Evolutionary conservation across 164 flowering plant species (phyloP), one percentile per base, ranked within the genome.

Genomic region (Vitis rupestris): DNA sequence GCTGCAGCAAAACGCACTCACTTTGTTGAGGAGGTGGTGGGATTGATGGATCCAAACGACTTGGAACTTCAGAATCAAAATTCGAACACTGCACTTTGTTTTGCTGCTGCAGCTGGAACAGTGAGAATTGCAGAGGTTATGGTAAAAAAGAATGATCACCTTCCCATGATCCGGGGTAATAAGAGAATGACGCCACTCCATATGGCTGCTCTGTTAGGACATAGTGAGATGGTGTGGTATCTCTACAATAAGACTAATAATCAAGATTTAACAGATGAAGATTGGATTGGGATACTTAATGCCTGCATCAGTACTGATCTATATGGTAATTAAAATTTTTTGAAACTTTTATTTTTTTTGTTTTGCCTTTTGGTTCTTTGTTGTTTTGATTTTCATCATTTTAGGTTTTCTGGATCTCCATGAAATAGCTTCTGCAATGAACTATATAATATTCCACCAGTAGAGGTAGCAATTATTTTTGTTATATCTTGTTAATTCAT

Each of bases 91-190:
- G 82, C 82, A 1, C 69, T 79, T 15, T 72, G 72, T 27, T 75
- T 75, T 75, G 83, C 79, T 23, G 83, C 77, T 8, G 70, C 75
- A 10, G 31, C 81, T 1, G 82, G 82, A 19, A 29, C 14, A 1
- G 51, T 51, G 1, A 52, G 58, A 13, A 66, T 78, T 66, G 84
- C 84, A 0, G 30, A 66, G 51, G 58, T 56, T 16, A 81, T 81
- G 84, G 69, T 81, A n/a, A 49, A 12, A 4, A 71, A 62, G 37
- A 67, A 72, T 52, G 6, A 7, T 9, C 8, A 19, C 2, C 52
- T 75, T 23, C 72, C 70, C 12, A 16, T 8, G 10, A 61, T 76
- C 1, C 11, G 70, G 8, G 27, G 27, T 23, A 23, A 23, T 23
- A 1, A 23, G 27, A 1, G 1, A 23, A 51, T 61, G 17, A 48